A percentile compares a stretch with the other conserved stretches of the same genome.
Conservation (phyloP, 2,329 filamentous ascomycete genomes). For the Cordyceps pruinosa region DNA sequence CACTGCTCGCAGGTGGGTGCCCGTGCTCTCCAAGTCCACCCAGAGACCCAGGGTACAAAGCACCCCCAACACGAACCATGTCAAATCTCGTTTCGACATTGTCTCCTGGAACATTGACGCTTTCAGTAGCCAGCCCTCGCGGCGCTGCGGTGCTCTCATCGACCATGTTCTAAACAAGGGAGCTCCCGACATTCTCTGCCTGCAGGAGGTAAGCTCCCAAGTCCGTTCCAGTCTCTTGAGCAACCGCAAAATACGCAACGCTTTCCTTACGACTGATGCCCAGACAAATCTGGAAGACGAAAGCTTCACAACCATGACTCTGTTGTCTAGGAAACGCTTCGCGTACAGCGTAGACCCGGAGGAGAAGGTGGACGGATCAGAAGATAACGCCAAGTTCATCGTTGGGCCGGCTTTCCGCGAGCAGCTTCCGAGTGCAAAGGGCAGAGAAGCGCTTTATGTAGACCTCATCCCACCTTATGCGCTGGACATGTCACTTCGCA, state of each 20-base stretch:
- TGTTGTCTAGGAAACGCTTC: not conserved
- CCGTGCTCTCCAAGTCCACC: not conserved
- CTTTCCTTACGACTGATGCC: not conserved
- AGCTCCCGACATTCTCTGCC: not conserved
- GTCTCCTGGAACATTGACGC: not conserved
- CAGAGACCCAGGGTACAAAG: not conserved
- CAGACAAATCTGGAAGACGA: not conserved
- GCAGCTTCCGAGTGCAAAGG: not conserved
- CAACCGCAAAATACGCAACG: not conserved
- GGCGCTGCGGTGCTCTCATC: not conserved
- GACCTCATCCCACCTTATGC: not conserved
- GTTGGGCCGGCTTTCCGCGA: not conserved
- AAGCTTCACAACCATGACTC: not conserved
- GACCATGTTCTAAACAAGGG: not conserved
- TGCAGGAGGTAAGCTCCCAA: not conserved
- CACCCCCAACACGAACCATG: not conserved
- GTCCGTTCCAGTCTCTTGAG: not conserved
- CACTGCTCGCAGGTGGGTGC: not conserved
- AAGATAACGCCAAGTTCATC: not conserved
- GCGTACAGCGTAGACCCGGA: too few species aligned
- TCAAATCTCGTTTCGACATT: not conserved
- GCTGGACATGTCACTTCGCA: not conserved
- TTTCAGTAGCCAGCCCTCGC: not conserved
- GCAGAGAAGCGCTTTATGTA: not conserved
- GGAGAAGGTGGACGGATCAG: not conserved